Evolutionary conservation across 768 basidiomycete species (phyloP).

Genomic region (Lactifluus hygrophoroides): DNA sequence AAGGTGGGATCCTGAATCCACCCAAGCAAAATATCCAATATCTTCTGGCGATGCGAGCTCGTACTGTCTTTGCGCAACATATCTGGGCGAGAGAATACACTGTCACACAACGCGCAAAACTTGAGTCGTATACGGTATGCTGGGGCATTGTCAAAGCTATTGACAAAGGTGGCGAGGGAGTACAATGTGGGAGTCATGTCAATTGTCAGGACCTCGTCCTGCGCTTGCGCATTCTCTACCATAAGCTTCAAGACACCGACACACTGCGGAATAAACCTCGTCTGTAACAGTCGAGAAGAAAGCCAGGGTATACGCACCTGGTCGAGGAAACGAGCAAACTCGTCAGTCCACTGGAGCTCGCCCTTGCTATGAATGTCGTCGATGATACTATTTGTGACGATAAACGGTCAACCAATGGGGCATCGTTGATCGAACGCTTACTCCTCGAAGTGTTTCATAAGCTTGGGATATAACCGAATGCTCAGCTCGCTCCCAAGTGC

Average conservation of each 20-base stretch:
- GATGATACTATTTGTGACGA: slow-evolving; percentile 36
- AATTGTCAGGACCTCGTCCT: slow-evolving; percentile 47
- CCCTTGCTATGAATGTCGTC: slow-evolving; percentile 42
- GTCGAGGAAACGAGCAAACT: slow-evolving; percentile 53
- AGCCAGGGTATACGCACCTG: slow-evolving; percentile 41
- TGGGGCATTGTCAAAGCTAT: slow-evolving; percentile 45
- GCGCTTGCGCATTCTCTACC: slow-evolving; percentile 58
- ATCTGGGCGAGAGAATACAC: slow-evolving; percentile 53
- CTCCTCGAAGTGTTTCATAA: slow-evolving; percentile 70
- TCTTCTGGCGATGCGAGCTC: slow-evolving; percentile 51
- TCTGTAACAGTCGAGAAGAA: background rate
- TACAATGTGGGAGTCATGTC: slow-evolving; percentile 32
- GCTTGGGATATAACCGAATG: slow-evolving; percentile 52
- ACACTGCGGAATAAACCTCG: slow-evolving; percentile 36
- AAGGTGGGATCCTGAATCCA: slow-evolving; percentile 57
- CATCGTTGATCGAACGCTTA: slow-evolving; percentile 30
- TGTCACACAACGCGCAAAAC: slow-evolving; percentile 67
- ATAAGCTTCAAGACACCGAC: slow-evolving; percentile 68
- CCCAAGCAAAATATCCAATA: slow-evolving; percentile 69
- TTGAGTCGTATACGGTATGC: slow-evolving; percentile 63
- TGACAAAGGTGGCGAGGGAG: slow-evolving; percentile 55
- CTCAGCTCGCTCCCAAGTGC: slow-evolving; percentile 75
- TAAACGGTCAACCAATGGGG: background rate
- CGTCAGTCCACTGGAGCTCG: slow-evolving; percentile 35
- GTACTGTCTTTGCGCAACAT: slow-evolving; percentile 57